Evolutionary conservation across 768 basidiomycete species (phyloP).

Genomic region (Cubamyces lactineus): DNA sequence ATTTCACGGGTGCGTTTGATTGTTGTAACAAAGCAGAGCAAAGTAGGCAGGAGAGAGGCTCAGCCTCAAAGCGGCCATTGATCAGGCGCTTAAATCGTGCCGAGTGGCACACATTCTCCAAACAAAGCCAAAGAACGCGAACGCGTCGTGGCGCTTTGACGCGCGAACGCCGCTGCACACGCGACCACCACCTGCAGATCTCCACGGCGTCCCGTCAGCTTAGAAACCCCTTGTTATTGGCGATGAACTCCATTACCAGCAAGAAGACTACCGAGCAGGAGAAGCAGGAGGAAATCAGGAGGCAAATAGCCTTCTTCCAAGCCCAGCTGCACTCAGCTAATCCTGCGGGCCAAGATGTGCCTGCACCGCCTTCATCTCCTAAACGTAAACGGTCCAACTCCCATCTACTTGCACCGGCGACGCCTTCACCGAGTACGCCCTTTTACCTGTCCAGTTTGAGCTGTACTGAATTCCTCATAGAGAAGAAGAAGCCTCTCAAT

Average conservation of each 20-base stretch:
- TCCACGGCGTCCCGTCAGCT: background rate
- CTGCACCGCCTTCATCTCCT: constrained; percentile 40
- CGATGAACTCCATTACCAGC: constrained; percentile 24
- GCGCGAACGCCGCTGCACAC: background rate
- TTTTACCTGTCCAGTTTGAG: background rate
- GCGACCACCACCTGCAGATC: background rate
- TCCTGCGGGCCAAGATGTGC: background rate
- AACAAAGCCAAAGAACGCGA: constrained; percentile 16
- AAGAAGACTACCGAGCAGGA: constrained; percentile 15
- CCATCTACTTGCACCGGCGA: constrained; percentile 52
- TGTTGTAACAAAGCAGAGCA: background rate
- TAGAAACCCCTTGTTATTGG: background rate
- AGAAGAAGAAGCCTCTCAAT: constrained; percentile 52
- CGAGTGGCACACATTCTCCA: constrained; percentile 3
- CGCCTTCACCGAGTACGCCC: constrained; percentile 71
- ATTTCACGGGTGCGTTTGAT: too few relatives aligned
- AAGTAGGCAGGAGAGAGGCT: background rate
- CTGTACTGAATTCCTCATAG: constrained; percentile 21
- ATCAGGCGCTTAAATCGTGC: background rate
- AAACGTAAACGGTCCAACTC: constrained; percentile 51
- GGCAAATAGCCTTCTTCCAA: constrained; percentile 59
- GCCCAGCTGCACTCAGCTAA: constrained; percentile 50
- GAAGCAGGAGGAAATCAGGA: constrained; percentile 52
- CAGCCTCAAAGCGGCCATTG: too few relatives aligned
- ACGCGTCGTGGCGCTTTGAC: constrained; percentile 9